phyloP scores from a whole-genome alignment of 2,329 filamentous ascomycete genomes.

The Alternaria infectoria region DNA sequence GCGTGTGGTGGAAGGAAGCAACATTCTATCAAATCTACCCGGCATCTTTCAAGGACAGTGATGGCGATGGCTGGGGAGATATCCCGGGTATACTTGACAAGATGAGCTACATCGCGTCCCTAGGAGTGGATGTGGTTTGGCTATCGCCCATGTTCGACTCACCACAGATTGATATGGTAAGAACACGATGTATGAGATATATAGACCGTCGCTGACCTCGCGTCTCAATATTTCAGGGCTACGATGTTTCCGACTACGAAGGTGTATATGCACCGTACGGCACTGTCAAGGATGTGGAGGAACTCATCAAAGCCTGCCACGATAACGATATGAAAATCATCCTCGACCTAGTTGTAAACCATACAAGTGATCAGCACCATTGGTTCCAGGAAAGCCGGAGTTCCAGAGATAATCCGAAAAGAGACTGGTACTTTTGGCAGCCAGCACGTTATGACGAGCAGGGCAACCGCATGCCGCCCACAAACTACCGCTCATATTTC shows the following conservation, averaged over 20 bases:
- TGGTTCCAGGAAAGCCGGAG: slow-evolving; percentile 74
- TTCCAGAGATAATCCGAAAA: slow-evolving; percentile 66
- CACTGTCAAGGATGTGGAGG: slow-evolving; percentile 69
- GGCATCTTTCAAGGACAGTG: slow-evolving; percentile 52
- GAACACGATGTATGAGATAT: not conserved
- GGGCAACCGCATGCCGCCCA: slow-evolving; percentile 64
- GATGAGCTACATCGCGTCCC: slow-evolving; percentile 60
- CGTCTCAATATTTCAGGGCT: slow-evolving; percentile 50
- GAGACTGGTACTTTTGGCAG: slow-evolving; percentile 76
- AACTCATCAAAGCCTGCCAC: slow-evolving; percentile 65
- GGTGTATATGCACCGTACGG: slow-evolving; percentile 70
- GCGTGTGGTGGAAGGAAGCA: slow-evolving; percentile 55
- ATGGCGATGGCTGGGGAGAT: slow-evolving; percentile 66
- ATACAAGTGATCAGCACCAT: slow-evolving; percentile 73
- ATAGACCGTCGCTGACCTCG: not conserved
- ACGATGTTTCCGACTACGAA: slow-evolving; percentile 73
- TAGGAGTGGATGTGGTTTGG: slow-evolving; percentile 72
- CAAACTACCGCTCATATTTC: slow-evolving; percentile 57
- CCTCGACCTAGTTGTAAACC: slow-evolving; percentile 79
- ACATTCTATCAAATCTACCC: slow-evolving; percentile 35
- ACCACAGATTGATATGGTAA: slow-evolving; percentile 68
- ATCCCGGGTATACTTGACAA: slow-evolving; percentile 48
- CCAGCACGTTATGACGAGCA: slow-evolving; percentile 59
- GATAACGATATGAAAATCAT: slow-evolving; percentile 72
- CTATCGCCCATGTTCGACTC: slow-evolving; percentile 69